These are phyloP conservation scores for Iris pallida DNA, from an alignment of 116 monocot species.

Conservation along the genomic window DNA sequence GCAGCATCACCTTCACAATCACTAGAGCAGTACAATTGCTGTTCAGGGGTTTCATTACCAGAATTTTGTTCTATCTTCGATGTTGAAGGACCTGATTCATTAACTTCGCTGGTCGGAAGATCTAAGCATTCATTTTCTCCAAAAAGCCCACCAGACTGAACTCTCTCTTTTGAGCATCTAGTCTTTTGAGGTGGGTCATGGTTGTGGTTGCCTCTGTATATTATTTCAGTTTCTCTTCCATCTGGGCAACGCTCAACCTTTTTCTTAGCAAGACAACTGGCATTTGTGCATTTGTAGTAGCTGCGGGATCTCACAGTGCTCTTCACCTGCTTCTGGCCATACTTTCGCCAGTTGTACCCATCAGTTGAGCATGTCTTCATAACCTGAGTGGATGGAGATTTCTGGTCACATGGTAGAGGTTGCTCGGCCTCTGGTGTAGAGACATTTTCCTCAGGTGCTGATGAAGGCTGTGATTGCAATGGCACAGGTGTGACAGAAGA, in stretches of 20 bases:
- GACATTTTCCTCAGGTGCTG: slow-evolving; percentile 10
- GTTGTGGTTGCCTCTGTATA: slow-evolving; percentile 61
- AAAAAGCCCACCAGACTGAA: slow-evolving; percentile 11
- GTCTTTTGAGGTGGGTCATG: slow-evolving; percentile 67
- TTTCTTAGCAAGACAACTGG: slow-evolving; percentile 68
- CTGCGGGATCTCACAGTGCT: slow-evolving; percentile 72
- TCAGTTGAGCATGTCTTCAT: slow-evolving; percentile 41
- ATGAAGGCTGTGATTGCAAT: slow-evolving; percentile 22
- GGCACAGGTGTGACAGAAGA: slow-evolving; percentile 23
- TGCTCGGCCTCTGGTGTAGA: slow-evolving; percentile 12
- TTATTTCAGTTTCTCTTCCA: slow-evolving; percentile 61
- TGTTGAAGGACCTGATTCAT: slow-evolving; percentile 23
- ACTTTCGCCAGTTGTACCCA: slow-evolving; percentile 88
- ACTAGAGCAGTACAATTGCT: slow-evolving; percentile 60
- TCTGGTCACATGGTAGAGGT: slow-evolving; percentile 23
- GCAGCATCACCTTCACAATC: slow-evolving; percentile 63
- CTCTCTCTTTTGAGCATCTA: slow-evolving; percentile 44
- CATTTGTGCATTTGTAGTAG: slow-evolving; percentile 78
- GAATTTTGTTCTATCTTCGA: slow-evolving; percentile 31
- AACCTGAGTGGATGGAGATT: slow-evolving; percentile 27
- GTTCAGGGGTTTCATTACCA: slow-evolving; percentile 38
- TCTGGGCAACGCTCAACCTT: slow-evolving; percentile 77
- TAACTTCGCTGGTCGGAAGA: slow-evolving; percentile 20
- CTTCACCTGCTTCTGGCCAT: slow-evolving; percentile 94
- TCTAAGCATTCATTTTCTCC: slow-evolving; percentile 23